Evolutionary conservation across 805 yeast genomes (phyloP).

Genomic region (Yamadazyma insecticola): DNA sequence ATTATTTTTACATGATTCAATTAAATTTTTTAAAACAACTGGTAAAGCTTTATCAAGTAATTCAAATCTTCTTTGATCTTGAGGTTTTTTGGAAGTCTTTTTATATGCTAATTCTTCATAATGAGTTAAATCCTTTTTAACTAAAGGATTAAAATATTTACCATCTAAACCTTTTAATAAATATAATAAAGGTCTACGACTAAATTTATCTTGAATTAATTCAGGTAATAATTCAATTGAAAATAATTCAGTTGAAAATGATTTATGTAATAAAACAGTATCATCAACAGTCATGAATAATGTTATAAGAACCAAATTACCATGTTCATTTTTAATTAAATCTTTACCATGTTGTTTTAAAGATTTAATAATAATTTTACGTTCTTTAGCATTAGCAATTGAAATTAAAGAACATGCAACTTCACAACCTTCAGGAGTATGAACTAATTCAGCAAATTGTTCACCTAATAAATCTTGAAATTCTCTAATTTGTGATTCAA

Average conservation of each 20-base stretch:
- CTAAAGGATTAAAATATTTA: conserved; percentile 71
- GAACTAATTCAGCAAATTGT: conserved; percentile 91
- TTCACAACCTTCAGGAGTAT: conserved; percentile 90
- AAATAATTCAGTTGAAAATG: conserved; percentile 57
- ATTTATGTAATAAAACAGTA: conserved; percentile 74
- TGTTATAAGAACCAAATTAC: conserved; percentile 75
- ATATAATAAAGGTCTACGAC: conserved; percentile 85
- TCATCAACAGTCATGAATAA: conserved; percentile 88
- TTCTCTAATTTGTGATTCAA: conserved; percentile 63
- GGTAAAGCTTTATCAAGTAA: conserved; percentile 63
- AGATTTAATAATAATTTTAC: conserved; percentile 69
- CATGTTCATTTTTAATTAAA: conserved; percentile 78
- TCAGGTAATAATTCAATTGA: conserved; percentile 47
- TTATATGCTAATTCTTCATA: conserved; percentile 54
- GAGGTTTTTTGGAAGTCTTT: conserved; percentile 82
- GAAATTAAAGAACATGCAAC: conserved; percentile 83
- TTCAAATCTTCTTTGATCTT: conserved; percentile 69
- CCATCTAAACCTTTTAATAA: conserved; percentile 74
- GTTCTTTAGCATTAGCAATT: conserved; percentile 84
- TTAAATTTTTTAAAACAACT: conserved; percentile 51
- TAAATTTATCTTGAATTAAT: conserved; percentile 64
- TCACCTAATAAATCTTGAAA: conserved; percentile 80
- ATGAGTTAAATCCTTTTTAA: conserved; percentile 53
- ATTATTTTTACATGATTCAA: conserved; percentile 17
- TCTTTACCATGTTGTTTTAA: conserved; percentile 74